phyloP scores from a whole-genome alignment of 179 eudicot species.

The Nepenthes alata region DNA sequence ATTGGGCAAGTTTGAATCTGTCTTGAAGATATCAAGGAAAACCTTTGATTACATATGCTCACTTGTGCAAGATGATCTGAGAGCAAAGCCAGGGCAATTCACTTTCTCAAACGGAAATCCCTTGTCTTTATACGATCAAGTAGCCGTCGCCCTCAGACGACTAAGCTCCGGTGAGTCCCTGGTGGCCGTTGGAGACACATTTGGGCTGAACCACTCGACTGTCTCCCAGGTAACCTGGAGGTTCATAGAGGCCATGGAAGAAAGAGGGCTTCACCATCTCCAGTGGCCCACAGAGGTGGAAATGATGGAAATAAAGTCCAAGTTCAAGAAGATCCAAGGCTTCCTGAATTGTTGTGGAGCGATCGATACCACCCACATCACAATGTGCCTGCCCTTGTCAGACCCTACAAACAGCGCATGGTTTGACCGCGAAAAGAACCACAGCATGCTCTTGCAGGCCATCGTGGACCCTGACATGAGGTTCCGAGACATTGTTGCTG shows the following conservation, averaged over 20 bases:
- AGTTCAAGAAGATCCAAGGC: slow-evolving; percentile 62
- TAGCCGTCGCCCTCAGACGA: slow-evolving; percentile 71
- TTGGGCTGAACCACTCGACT: slow-evolving; percentile 61
- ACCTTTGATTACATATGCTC: slow-evolving; percentile 73
- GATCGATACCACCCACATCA: slow-evolving; percentile 67
- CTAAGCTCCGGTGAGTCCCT: slow-evolving; percentile 75
- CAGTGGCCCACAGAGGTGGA: slow-evolving; percentile 65
- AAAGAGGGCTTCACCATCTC: slow-evolving; percentile 57
- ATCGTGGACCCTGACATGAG: slow-evolving; percentile 76
- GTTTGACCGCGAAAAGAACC: slow-evolving; percentile 49
- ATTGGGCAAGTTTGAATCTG: slow-evolving; percentile 35
- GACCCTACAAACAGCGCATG: slow-evolving; percentile 48
- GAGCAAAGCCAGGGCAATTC: slow-evolving; percentile 39
- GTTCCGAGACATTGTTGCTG: slow-evolving; percentile 60
- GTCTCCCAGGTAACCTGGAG: slow-evolving; percentile 88
- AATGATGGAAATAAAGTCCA: slow-evolving; percentile 40
- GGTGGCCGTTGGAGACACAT: slow-evolving; percentile 41
- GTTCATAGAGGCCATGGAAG: slow-evolving; percentile 78
- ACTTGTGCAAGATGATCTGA: slow-evolving; percentile 50
- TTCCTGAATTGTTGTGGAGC: slow-evolving; percentile 83
- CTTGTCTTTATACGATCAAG: slow-evolving; percentile 55
- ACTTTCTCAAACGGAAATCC: slow-evolving; percentile 41
- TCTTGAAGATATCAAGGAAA: slow-evolving; percentile 53
- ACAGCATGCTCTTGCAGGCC: slow-evolving; percentile 84
- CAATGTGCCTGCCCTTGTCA: slow-evolving; percentile 45